Evolutionary conservation across 176 grass and related monocot genomes (phyloP).

Genomic region (Triticum timopheevii): DNA sequence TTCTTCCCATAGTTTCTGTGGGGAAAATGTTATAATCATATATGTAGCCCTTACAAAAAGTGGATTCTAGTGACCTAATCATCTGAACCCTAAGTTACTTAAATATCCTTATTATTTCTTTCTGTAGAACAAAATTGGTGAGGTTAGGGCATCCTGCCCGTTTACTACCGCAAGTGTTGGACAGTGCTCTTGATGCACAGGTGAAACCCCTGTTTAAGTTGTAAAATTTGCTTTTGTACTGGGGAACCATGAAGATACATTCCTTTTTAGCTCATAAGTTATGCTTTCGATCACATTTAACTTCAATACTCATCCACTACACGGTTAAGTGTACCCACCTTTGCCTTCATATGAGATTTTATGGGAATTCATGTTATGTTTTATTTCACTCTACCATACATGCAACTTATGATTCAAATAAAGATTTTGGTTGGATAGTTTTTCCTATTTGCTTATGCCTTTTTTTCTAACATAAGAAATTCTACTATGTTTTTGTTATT

Average conservation of each 20-base stretch:
- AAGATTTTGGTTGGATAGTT: conserved; percentile 3
- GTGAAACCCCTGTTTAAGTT: conserved; percentile 33
- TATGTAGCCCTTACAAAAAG: conserved; percentile 32
- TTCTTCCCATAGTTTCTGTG: conserved; percentile 13
- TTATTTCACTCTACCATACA: background rate
- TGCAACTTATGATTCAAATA: background rate
- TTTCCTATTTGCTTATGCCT: background rate
- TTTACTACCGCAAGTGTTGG: conserved; percentile 87
- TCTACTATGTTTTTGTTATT: background rate
- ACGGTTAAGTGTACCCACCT: background rate
- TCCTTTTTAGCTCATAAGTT: background rate
- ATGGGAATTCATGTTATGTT: background rate
- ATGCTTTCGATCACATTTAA: background rate
- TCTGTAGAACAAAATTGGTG: conserved; percentile 79
- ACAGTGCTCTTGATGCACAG: conserved; percentile 95
- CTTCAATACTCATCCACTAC: background rate
- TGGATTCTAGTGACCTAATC: conserved; percentile 25
- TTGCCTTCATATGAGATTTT: background rate
- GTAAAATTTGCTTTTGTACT: conserved; percentile 26
- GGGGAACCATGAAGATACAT: background rate
- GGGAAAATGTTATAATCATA: background rate
- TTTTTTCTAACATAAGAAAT: background rate
- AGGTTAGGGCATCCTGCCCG: conserved; percentile 96
- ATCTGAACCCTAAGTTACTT: background rate
- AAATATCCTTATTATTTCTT: conserved; percentile 1